Evolutionary conservation across 2,329 filamentous ascomycete species (phyloP).

Genomic region (Cercospora canescens): DNA sequence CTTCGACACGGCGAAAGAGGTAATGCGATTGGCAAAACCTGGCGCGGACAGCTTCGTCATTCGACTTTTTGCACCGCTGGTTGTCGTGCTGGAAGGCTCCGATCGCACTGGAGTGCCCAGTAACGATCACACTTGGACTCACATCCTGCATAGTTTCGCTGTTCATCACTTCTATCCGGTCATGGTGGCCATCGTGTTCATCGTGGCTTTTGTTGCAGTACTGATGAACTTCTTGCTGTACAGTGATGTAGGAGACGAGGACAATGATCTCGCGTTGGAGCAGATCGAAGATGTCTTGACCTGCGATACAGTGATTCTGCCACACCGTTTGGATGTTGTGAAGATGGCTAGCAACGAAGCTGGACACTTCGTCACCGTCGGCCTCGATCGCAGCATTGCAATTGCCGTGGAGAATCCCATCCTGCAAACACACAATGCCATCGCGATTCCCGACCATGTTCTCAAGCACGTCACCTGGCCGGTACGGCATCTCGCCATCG

Average conservation of each 20-base stretch:
- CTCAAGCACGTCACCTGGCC: conserved; percentile 33
- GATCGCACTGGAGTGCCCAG: conserved; percentile 56
- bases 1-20: conserved; percentile 73
- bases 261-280: conserved; percentile 46
- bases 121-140: conserved; percentile 52
- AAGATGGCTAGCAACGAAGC: conserved; percentile 62
- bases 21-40: conserved; percentile 75
- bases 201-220: conserved; percentile 65
- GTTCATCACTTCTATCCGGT: conserved; percentile 71
- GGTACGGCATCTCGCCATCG: conserved; percentile 60
- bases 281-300: conserved; percentile 56
- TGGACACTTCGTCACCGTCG: conserved; percentile 68
- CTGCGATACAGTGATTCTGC: conserved; percentile 60
- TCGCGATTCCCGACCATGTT: conserved; percentile 22
- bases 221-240: conserved; percentile 74
- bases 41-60: conserved; percentile 70
- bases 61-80: conserved; percentile 70
- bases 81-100: conserved; percentile 70
- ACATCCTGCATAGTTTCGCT: conserved; percentile 49
- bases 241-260: conserved; percentile 55
- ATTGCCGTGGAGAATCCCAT: conserved; percentile 26
- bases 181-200: conserved; percentile 61
- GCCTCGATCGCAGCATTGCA: conserved; percentile 66
- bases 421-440: conserved; percentile 23
- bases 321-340: conserved; percentile 69